Evolutionary conservation across 768 basidiomycete species (phyloP).

Genomic region (Asterophora parasitica): DNA sequence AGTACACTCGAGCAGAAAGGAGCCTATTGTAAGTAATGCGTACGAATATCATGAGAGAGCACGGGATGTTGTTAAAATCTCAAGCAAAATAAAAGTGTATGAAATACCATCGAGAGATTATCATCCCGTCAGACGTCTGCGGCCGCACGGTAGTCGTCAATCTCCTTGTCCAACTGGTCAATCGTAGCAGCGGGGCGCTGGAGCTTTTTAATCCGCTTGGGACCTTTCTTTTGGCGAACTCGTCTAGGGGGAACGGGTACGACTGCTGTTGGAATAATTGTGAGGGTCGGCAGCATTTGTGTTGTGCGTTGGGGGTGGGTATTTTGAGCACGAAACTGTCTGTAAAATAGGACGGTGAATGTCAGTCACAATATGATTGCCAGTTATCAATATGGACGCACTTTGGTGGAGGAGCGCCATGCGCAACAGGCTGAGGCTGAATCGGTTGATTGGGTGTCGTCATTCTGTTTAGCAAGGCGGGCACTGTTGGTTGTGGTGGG

Average conservation of each 20-base stretch:
- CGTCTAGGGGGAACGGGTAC: constrained; percentile 32
- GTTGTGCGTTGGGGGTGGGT: not conserved
- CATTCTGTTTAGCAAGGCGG: constrained; percentile 28
- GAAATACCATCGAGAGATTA: not conserved
- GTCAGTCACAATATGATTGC: too few relatives aligned
- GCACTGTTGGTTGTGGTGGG: constrained; percentile 15
- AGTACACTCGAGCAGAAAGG: not conserved
- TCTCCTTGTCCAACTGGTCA: constrained; percentile 70
- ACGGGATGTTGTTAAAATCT: too few relatives aligned
- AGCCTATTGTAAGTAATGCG: too few relatives aligned
- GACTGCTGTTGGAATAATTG: constrained; percentile 13
- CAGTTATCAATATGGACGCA: constrained; percentile 10
- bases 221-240: constrained; percentile 63
- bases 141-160: constrained; percentile 70
- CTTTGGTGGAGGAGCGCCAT: constrained; percentile 14
- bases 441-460: constrained; percentile 6
- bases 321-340: constrained; percentile 9
- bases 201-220: constrained; percentile 64
- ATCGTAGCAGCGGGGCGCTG: constrained; percentile 29
- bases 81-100: not conserved
- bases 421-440: constrained; percentile 3
- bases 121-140: constrained; percentile 19
- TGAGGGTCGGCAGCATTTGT: constrained; percentile 18
- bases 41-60: too few relatives aligned
- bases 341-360: not conserved